Evolutionary conservation across 345 rosid species (phyloP), one percentile per base, ranked within the genome.

Genomic region (Brassica cretica): DNA sequence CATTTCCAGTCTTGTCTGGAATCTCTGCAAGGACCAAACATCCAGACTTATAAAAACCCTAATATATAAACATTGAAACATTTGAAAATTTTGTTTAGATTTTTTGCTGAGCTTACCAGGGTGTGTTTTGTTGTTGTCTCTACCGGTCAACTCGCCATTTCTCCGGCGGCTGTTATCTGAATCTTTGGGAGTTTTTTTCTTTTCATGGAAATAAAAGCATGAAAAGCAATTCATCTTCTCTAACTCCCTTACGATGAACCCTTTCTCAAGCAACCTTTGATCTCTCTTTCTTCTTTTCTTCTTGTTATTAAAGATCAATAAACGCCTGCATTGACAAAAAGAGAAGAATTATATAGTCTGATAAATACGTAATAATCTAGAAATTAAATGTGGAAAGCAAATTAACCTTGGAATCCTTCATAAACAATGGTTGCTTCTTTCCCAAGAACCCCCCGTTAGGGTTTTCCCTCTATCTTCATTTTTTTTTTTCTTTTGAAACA

Each of bases 171-270:
- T 87, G 59, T 70, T 24, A 29, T 76, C 82, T 27, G 78, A 18
- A 59, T 74, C 82, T 69, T 55, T 84, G 0, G 75, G 21, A 4
- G 73, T 0, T 53, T 79, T 61, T 74, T 82, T 90, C 80, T 83
- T 87, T 51, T 84, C 95, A 1, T 86, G 86, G 35, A 86, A 81
- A 41, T 88, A 85, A 70, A 93, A 95, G 76, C 98, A 95, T 9
- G 89, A 75, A 84, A 89, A 90, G 78, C 98, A 92, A 82, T 87
- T 84, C 98, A 94, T 77, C 71, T 77, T 67, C 56, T 68, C 3
- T 61, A 6, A 35, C 64, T 21, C 56, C 24, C 11, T 72, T 71
- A 8, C 44, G 0, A 51, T 41, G 58, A 63, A 77, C 29, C 35
- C 46, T 18, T 55, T 29, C 21, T 25, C 37, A 65, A 44, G 15